Evolutionary conservation across 2,329 filamentous ascomycete genomes (phyloP).

Genomic region (Epichloe brachyelytri): DNA sequence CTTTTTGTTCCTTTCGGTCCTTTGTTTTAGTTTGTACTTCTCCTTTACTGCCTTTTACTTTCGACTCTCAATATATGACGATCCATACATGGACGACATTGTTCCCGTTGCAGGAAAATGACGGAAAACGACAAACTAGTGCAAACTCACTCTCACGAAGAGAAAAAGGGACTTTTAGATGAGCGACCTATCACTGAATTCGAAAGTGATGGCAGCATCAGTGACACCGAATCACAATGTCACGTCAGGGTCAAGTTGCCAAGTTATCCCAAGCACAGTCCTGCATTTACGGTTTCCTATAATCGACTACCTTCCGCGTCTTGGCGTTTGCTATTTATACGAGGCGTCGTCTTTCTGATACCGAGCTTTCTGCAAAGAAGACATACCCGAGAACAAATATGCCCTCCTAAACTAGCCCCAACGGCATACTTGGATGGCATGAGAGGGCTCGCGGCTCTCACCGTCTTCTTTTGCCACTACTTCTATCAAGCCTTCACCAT

Average conservation of each 20-base stretch:
- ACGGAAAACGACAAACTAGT: slow-evolving; percentile 23
- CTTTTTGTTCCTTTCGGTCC: not conserved
- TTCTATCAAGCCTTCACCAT: slow-evolving; percentile 40
- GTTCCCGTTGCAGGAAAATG: slow-evolving; percentile 23
- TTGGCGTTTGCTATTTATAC: slow-evolving; percentile 25
- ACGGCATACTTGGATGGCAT: slow-evolving; percentile 47
- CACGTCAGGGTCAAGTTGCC: slow-evolving; percentile 11
- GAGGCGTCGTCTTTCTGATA: slow-evolving; percentile 31
- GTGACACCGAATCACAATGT: slow-evolving; percentile 25
- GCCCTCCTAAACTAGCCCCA: slow-evolving; percentile 30
- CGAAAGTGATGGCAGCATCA: slow-evolving; percentile 28
- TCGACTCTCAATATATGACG: not conserved
- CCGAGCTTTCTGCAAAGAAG: slow-evolving; percentile 39
- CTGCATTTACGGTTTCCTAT: slow-evolving; percentile 17
- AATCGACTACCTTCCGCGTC: slow-evolving; percentile 19
- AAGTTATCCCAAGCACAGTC: slow-evolving; percentile 7
- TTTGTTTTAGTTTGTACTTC: not conserved
- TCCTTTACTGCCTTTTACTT: not conserved
- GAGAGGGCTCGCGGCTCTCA: slow-evolving; percentile 41
- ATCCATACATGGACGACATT: not conserved
- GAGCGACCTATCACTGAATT: slow-evolving; percentile 29
- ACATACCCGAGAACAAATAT: slow-evolving; percentile 26
- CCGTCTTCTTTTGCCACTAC: slow-evolving; percentile 45
- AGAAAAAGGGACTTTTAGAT: slow-evolving; percentile 32
- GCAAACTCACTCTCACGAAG: slow-evolving; percentile 26